phyloP scores from a whole-genome alignment of 345 rosid species.

The Orychophragmus violaceus region DNA sequence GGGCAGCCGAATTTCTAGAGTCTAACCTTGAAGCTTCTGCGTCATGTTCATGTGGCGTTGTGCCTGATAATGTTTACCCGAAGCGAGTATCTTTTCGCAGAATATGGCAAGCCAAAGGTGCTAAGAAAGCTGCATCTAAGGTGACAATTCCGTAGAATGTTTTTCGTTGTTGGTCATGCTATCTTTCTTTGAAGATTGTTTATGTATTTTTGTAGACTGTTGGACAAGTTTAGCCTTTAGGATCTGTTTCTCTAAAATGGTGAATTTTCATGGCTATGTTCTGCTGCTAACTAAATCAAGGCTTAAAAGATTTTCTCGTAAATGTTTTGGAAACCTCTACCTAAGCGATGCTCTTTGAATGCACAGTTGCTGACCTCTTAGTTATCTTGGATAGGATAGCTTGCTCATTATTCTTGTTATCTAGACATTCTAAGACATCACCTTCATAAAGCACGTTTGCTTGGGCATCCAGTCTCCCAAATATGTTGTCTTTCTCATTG shows the following conservation, averaged over 20 bases:
- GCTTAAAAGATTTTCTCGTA: neutral
- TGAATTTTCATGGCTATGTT: neutral
- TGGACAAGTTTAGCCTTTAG: slow-evolving; percentile 7
- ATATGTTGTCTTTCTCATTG: neutral
- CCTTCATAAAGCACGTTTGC: neutral
- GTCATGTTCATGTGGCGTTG: slow-evolving; percentile 32
- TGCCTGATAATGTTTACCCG: slow-evolving; percentile 43
- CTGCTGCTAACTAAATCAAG: slow-evolving; percentile 1
- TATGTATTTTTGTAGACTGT: slow-evolving; percentile 18
- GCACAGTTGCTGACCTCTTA: neutral
- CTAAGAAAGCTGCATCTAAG: slow-evolving; percentile 76
- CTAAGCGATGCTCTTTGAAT: slow-evolving; percentile 6
- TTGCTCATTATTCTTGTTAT: slow-evolving; percentile 1
- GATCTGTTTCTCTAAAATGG: slow-evolving; percentile 16
- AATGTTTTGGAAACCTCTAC: neutral
- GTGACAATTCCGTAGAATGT: slow-evolving; percentile 35
- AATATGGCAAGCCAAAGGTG: slow-evolving; percentile 95
- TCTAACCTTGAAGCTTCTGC: slow-evolving; percentile 47
- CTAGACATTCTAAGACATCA: slow-evolving; percentile 4
- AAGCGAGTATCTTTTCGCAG: slow-evolving; percentile 67
- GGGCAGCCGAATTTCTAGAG: slow-evolving; percentile 68
- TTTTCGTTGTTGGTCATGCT: slow-evolving; percentile 11
- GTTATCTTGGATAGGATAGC: slow-evolving; percentile 12
- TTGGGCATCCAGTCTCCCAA: neutral
- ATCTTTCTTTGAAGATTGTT: slow-evolving; percentile 9